Evolutionary conservation across 2,329 filamentous ascomycete genomes (phyloP).

Genomic region (Corynespora cassiicola): DNA sequence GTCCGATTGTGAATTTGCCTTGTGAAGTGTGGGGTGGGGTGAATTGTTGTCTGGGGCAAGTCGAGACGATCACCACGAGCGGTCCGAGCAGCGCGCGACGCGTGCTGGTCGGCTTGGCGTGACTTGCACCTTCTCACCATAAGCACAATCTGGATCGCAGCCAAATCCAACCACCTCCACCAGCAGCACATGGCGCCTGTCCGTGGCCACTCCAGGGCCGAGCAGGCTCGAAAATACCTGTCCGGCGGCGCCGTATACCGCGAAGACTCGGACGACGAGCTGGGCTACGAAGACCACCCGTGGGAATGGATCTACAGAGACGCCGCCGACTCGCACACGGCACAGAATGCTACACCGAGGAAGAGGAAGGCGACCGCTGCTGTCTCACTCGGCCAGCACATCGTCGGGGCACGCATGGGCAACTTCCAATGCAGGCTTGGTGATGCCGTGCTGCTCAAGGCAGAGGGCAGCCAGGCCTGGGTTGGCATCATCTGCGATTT

Average conservation of each 20-base stretch:
- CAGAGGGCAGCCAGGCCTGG: slow-evolving; percentile 90
- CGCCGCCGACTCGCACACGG: slow-evolving; percentile 20
- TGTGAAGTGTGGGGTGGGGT: slow-evolving; percentile 2
- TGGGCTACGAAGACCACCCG: slow-evolving; percentile 60
- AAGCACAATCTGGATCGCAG: too few relatives aligned
- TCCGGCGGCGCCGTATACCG: slow-evolving; percentile 68
- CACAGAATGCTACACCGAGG: slow-evolving; percentile 34
- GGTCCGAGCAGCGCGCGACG: too few relatives aligned
- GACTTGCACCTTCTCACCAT: too few relatives aligned
- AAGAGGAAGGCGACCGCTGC: slow-evolving; percentile 37
- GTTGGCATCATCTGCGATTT: slow-evolving; percentile 89
- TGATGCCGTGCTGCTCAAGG: slow-evolving; percentile 85
- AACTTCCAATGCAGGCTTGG: slow-evolving; percentile 80
- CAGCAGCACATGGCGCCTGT: slow-evolving; percentile 45
- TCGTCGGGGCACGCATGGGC: slow-evolving; percentile 84
- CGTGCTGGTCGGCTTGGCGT: too few relatives aligned
- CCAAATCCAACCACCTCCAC: slow-evolving; percentile 22
- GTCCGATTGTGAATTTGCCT: slow-evolving; percentile 1
- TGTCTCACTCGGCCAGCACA: slow-evolving; percentile 51
- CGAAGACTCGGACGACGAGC: slow-evolving; percentile 89
- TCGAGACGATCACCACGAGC: too few relatives aligned
- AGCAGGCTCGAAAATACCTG: slow-evolving; percentile 58
- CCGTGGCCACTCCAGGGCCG: slow-evolving; percentile 48
- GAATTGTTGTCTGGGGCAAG: slow-evolving; percentile 3
- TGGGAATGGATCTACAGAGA: slow-evolving; percentile 65